Conservation (phyloP, 306 rosid species). For the Cucumis sativus region DNA sequence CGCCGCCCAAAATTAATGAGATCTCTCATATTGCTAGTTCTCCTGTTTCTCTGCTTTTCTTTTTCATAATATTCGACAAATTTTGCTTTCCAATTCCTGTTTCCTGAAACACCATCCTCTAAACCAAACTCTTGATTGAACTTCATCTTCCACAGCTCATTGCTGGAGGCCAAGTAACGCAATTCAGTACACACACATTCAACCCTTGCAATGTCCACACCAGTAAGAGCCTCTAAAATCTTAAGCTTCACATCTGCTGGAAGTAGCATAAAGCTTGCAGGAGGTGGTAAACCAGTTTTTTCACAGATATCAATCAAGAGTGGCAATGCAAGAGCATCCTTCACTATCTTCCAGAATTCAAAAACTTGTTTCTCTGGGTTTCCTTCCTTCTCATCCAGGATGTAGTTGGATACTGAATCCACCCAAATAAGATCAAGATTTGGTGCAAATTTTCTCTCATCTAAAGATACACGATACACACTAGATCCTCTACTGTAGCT, state of each 20-base stretch:
- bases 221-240: constrained; percentile 51
- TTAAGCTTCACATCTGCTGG: constrained; percentile 50
- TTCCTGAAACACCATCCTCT: background rate
- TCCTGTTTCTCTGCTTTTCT: constrained; percentile 13
- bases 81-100: constrained; percentile 19
- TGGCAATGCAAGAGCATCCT: constrained; percentile 65
- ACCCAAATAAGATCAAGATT: constrained; percentile 25
- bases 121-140: constrained; percentile 31
- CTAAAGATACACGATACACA: constrained; percentile 29
- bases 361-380: constrained; percentile 22
- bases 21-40: background rate
- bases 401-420: constrained; percentile 18
- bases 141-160: constrained; percentile 64
- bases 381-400: background rate
- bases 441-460: constrained; percentile 26
- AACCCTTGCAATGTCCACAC: constrained; percentile 40
- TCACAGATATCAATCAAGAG: constrained; percentile 65
- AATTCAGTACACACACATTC: constrained; percentile 43
- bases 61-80: constrained; percentile 21
- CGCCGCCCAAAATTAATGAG: background rate
- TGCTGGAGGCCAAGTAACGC: constrained; percentile 23
- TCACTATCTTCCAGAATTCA: constrained; percentile 66
- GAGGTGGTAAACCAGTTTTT: constrained; percentile 41
- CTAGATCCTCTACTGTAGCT: constrained; percentile 22
- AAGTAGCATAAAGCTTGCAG: constrained; percentile 58